Base-by-base conservation (phyloP, 331 rosid genomes). In the Ulmus americana region DNA sequence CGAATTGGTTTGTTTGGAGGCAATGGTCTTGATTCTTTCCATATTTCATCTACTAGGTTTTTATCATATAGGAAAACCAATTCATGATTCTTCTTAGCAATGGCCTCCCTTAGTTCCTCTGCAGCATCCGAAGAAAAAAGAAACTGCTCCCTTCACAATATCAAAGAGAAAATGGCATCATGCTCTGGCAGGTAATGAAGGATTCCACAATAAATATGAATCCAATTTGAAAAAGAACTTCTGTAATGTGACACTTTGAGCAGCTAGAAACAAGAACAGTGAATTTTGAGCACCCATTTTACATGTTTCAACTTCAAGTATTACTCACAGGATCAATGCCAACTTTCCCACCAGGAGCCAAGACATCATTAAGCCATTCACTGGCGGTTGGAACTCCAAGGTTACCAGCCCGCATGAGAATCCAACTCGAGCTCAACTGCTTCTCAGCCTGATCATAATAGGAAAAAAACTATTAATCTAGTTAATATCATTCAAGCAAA, bases 291-390 rank as follows among this genome's bases (percentile, higher is more conserved):
- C 38, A 10, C n/a, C 45, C 41, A 63, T 47, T 44, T 59, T 44
- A 67, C 68, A 70, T 63, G 55, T 1, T 45, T 47, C 42, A 67
- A 51, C 3, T 45, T 47, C 42, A 67, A 51, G 52, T 39, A 77
- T 74, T 76, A 71, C 98, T 89, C 82, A 92, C 98, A 45, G 98
- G 96, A 82, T 92, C 98, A 74, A 92, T 89, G 68, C 94, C 98
- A 53, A 92, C 95, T 75, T 95, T 79, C 22, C 86, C 86, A 48
- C 95, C 95, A 5, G 98, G 86, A 76, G 94, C 72, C 80, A 92
- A 79, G 74, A 79, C 87, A 54, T 89, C 85, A 61, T 85, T 90
- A 62, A 92, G 92, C 98, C 98, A 92, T 80, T 92, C 96, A 39
- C 86, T 65, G 1, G 90, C 74, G 7, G 87, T 75, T n/a, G 95